Base-by-base conservation (phyloP, 371 early-diverging fungal species). In the Mucor velutinosus region DNA sequence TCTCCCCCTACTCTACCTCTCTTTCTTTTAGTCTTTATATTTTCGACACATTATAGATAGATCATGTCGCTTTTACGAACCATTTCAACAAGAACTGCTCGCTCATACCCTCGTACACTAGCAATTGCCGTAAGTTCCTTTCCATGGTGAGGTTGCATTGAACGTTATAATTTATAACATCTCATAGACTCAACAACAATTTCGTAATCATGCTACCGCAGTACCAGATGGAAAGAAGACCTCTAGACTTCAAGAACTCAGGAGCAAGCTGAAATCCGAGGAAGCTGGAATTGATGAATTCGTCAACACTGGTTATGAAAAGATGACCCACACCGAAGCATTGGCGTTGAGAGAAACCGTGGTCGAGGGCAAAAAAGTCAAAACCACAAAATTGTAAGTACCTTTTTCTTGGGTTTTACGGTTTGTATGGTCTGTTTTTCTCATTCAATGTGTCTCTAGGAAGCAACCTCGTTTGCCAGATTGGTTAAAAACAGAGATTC, bases 401-500 rank as follows among this genome's bases (percentile, higher is more conserved):
- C 33, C 8, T 33, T 27, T 19, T 25, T 7, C 15, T 6, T 53
- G 6, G 53, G 12, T 15, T 7, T 12, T 4, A 25, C 6, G 23
- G 4, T 0, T 15, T 53, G 53, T 4, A 15, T 23, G 27, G 15
- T 27, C 23, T 15, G 5, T 15, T 27, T 23, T 49, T 19, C 39
- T 30, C 14, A 41, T n/a, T 15, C 21, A n/a, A 35, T 27, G n/a
- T 11, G 11, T 49, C 37, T 14, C 32, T 59, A 78, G 77, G 65
- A 89, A 87, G 67, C 86, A 87, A 67, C 88, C 83, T 56, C 89
- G 94, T 45, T 77, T 98, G 43, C 99, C 99, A 1, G 84, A 85
- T 33, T 99, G 99, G 99, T 87, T 99, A 53, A 97, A 95, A 81
- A 97, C 97, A 0, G 91, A 91, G 19, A 94, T 97, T 57, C 97